These are phyloP conservation scores for Darksidea phi DNA, from an alignment of 495 filamentous ascomycete species.

Conservation along the genomic window DNA sequence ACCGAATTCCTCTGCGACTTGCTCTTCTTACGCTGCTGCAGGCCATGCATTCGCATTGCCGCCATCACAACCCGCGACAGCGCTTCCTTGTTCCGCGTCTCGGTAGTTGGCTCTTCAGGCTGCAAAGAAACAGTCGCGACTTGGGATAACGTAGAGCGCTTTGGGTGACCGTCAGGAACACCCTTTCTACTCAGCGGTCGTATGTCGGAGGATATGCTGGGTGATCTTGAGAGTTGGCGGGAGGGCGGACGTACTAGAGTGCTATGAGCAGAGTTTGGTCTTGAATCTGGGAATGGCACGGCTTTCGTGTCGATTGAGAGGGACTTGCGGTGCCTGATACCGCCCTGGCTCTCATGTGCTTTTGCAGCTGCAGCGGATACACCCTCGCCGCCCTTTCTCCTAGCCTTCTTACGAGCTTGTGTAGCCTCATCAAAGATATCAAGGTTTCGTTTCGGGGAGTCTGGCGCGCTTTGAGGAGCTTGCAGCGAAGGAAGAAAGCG, in stretches of 20 bases:
- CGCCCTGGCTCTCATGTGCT: conserved; percentile 16
- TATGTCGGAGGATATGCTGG: conserved; percentile 35
- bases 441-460: conserved; percentile 54
- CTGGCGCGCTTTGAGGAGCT: conserved; percentile 7
- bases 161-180: conserved; percentile 7
- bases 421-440: conserved; percentile 61
- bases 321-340: conserved; percentile 19
- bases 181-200: conserved; percentile 33
- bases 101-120: conserved; percentile 45
- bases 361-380: conserved; percentile 57
- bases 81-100: conserved; percentile 48
- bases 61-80: conserved; percentile 54
- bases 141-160: conserved; percentile 36
- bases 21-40: conserved; percentile 50
- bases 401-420: conserved; percentile 55
- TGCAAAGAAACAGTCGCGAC: conserved; percentile 45
- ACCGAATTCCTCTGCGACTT: conserved; percentile 18
- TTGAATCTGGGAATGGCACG: not conserved
- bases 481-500: conserved; percentile 30
- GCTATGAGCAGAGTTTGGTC: conserved; percentile 14
- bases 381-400: conserved; percentile 55
- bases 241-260: conserved; percentile 10
- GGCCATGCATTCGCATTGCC: conserved; percentile 64
- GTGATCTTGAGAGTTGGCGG: conserved; percentile 35
- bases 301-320: conserved; percentile 36